A percentile compares a stretch with the other conserved stretches of the same genome.
Evolutionary conservation across 2,329 filamentous ascomycete genomes (phyloP).

Genomic region (Coniochaeta sp.): DNA sequence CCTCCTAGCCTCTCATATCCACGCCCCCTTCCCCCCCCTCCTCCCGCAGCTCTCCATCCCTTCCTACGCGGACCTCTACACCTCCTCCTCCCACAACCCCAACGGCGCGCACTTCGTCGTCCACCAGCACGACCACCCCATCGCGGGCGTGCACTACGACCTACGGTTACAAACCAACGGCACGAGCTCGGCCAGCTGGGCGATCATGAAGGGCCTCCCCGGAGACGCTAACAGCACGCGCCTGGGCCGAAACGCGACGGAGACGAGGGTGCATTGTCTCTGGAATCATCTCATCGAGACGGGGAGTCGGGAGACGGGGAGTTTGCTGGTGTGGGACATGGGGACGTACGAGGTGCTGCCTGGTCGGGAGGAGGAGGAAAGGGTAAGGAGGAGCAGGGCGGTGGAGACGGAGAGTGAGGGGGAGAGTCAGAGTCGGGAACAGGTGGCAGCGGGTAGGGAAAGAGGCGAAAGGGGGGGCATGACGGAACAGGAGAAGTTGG

Average conservation of each 20-base stretch:
- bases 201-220: conserved; percentile 56
- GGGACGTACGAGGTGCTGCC: conserved; percentile 50
- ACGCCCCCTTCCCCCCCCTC: conserved; percentile 3
- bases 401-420: conserved; percentile 12
- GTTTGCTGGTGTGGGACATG: conserved; percentile 56
- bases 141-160: conserved; percentile 64
- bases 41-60: conserved; percentile 26
- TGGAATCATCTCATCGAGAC: conserved; percentile 59
- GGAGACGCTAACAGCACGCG: conserved; percentile 47
- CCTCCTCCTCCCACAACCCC: conserved; percentile 19
- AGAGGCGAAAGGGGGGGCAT: background rate
- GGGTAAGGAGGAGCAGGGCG: conserved; percentile 19
- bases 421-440: conserved; percentile 6
- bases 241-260: conserved; percentile 52
- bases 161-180: conserved; percentile 63
- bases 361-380: conserved; percentile 12
- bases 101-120: conserved; percentile 55
- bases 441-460: background rate
- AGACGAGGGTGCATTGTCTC: conserved; percentile 54
- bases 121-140: conserved; percentile 67
- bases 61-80: conserved; percentile 29
- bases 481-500: conserved; percentile 40
- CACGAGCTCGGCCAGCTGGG: conserved; percentile 58
- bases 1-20: conserved; percentile 21
- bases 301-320: conserved; percentile 45